phyloP scores from a whole-genome alignment of 148 eudicot species.

The Euryodendron excelsum region DNA sequence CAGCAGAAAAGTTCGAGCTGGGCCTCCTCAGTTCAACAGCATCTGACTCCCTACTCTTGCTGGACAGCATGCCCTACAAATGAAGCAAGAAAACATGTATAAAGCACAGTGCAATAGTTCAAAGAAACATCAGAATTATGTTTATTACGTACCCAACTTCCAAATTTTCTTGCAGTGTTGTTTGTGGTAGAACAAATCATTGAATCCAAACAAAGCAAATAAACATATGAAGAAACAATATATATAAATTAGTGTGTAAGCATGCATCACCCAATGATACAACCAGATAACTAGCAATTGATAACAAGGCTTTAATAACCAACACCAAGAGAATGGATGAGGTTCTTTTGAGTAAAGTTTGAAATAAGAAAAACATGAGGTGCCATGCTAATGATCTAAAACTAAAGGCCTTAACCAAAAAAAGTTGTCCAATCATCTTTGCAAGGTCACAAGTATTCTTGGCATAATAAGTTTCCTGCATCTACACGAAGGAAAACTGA shows the following conservation, averaged over 20 bases:
- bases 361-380: constrained; percentile 9
- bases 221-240: neutral
- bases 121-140: neutral
- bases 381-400: neutral
- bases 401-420: neutral
- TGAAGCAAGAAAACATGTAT: neutral
- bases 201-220: neutral
- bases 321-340: neutral
- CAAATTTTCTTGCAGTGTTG: neutral
- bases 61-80: constrained; percentile 37
- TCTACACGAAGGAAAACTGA: neutral
- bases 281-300: neutral
- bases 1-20: constrained; percentile 20
- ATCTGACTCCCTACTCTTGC: constrained; percentile 21
- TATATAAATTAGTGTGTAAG: too few species aligned
- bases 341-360: neutral
- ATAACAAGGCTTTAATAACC: neutral
- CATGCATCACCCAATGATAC: neutral
- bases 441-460: neutral
- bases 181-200: neutral
- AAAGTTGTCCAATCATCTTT: neutral
- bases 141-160: too few species aligned
- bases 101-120: neutral
- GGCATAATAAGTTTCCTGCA: neutral
- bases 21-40: constrained; percentile 20